A percentile compares a stretch with the other conserved stretches of the same genome.
Conservation (phyloP, 2,329 filamentous ascomycete species). For the Claviceps maximensis region DNA sequence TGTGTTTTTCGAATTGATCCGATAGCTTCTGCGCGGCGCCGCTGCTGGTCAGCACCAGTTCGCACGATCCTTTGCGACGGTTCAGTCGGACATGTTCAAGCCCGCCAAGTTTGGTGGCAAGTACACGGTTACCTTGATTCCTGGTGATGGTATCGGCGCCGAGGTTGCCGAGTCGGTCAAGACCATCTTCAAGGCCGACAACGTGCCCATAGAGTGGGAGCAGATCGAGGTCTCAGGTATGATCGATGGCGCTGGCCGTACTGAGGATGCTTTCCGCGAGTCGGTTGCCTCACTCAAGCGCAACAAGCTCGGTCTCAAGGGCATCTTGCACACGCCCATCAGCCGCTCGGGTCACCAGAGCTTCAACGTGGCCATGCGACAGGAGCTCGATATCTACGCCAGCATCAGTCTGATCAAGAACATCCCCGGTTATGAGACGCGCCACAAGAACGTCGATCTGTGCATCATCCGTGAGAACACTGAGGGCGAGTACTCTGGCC, state of each 20-base stretch:
- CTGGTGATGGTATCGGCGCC: conserved; percentile 95
- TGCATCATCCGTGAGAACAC: conserved; percentile 99
- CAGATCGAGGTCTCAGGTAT: conserved; percentile 92
- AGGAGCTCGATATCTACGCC: conserved; percentile 99
- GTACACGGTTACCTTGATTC: conserved; percentile 97
- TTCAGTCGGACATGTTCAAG: conserved; percentile 96
- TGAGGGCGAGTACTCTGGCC: conserved; percentile 97
- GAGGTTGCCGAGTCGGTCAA: conserved; percentile 97
- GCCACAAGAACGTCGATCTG: conserved; percentile 92
- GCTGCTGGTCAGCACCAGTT: conserved; percentile 30
- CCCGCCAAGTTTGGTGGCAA: conserved; percentile 98
- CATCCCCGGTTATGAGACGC: conserved; percentile 95
- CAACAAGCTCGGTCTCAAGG: conserved; percentile 98
- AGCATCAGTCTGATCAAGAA: conserved; percentile 98
- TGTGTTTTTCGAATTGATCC: neutral
- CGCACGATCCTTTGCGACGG: conserved; percentile 57
- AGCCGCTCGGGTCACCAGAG: conserved; percentile 94
- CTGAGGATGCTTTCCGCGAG: conserved; percentile 90
- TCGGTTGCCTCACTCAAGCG: conserved; percentile 89
- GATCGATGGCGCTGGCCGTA: conserved; percentile 64
- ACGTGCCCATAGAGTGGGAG: conserved; percentile 97
- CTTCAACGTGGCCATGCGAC: conserved; percentile 98
- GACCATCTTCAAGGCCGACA: conserved; percentile 99
- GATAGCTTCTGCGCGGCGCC: conserved; percentile 37
- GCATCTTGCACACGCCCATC: conserved; percentile 95